A percentile compares a stretch with the other conserved stretches of the same genome.
phyloP scores from a whole-genome alignment of 805 yeast species.

The Torulaspora gathmanii region DNA sequence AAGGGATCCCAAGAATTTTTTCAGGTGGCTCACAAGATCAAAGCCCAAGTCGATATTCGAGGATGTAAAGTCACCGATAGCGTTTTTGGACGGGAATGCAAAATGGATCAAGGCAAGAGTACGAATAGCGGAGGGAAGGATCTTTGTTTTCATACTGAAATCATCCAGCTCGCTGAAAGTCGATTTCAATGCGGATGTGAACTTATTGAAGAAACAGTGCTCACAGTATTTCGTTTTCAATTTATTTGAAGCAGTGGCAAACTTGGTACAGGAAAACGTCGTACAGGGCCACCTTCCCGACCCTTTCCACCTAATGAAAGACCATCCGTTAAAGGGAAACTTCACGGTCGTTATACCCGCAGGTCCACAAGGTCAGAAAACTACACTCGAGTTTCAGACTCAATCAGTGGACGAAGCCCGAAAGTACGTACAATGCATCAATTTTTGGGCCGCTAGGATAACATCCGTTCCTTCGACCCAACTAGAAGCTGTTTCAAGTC shows the following conservation, averaged over 20 bases:
- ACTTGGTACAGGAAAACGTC: conserved; percentile 29
- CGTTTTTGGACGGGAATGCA: conserved; percentile 23
- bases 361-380: conserved; percentile 27
- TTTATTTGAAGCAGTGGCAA: conserved; percentile 29
- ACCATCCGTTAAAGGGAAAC: not conserved
- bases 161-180: not conserved
- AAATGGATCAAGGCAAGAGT: conserved; percentile 24
- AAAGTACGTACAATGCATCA: conserved; percentile 70
- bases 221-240: conserved; percentile 23
- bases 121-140: conserved; percentile 28
- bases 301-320: conserved; percentile 1
- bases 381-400: conserved; percentile 55
- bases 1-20: conserved; percentile 7
- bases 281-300: conserved; percentile 13
- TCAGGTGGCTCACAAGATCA: conserved; percentile 24
- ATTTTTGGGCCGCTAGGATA: conserved; percentile 85
- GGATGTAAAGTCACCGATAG: conserved; percentile 15
- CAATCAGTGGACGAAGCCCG: conserved; percentile 62
- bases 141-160: conserved; percentile 22
- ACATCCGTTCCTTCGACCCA: conserved; percentile 71
- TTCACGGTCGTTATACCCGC: not conserved
- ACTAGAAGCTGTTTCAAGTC: conserved; percentile 62
- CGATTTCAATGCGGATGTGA: conserved; percentile 10
- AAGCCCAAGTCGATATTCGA: conserved; percentile 10
- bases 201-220: conserved; percentile 11